Conservation (phyloP, 2,329 filamentous ascomycete species). For the Paraconiothyrium brasiliense region DNA sequence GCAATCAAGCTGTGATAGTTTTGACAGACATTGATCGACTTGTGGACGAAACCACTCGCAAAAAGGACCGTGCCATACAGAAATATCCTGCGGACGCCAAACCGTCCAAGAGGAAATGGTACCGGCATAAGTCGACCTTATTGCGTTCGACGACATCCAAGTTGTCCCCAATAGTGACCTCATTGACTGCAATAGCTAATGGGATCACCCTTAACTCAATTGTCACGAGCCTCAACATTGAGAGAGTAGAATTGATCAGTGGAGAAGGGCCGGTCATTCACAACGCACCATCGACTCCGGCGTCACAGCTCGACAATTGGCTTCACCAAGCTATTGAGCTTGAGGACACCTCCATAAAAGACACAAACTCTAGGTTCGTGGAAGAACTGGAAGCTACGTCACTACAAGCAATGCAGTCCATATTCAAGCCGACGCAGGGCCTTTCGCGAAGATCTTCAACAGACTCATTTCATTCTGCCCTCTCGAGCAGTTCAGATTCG, state of each 20-base stretch:
- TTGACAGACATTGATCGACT: neutral
- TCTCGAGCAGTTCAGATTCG: slow-evolving; percentile 3
- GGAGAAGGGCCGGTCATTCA: neutral
- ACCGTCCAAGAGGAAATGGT: neutral
- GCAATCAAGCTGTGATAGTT: too few relatives aligned
- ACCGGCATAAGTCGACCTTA: neutral
- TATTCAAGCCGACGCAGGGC: neutral
- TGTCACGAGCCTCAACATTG: neutral
- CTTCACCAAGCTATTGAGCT: neutral
- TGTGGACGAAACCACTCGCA: neutral
- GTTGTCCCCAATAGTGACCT: neutral
- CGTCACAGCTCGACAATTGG: neutral
- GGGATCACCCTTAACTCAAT: neutral
- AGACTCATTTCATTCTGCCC: slow-evolving; percentile 6
- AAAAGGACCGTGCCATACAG: neutral
- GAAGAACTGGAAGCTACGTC: too few relatives aligned
- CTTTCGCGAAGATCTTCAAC: neutral
- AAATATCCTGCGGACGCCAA: neutral
- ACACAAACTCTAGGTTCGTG: too few relatives aligned
- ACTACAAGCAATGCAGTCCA: too few relatives aligned
- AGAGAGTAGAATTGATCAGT: neutral
- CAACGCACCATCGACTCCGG: neutral
- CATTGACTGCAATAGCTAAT: neutral
- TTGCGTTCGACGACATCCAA: neutral
- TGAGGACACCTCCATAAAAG: neutral